Evolutionary conservation across 768 basidiomycete species (phyloP), one percentile per base, ranked within the genome.

Genomic region (Panus rudis): DNA sequence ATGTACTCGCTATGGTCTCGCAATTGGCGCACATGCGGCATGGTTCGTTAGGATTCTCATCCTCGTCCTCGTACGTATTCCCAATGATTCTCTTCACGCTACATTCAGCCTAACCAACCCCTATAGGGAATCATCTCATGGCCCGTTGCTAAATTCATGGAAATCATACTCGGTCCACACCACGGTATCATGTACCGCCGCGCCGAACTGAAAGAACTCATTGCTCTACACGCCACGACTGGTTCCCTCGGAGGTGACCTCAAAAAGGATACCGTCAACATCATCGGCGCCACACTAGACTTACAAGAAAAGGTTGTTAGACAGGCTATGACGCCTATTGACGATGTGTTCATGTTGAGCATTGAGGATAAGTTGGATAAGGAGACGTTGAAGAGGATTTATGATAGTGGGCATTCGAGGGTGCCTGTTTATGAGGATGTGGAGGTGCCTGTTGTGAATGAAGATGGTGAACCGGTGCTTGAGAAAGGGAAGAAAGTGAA

Each of bases 101-200:
- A 3, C 2, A 4, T 17, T 10, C 21, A 7, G 23, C 37, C 25
- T 25, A 24, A 4, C 28, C 10, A 13, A 21, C 35, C 11, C 42
- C 3, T 17, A 27, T 25, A 87, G 84, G 78, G 75, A 8, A 57
- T 85, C 10, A 62, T 90, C 37, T 68, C 85, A 2, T 90, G 85
- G 84, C 88, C 88, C 6, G 77, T 88, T 4, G 84, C 88, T 1
- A 88, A 87, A 54, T 52, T 90, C 1, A 71, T 91, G 25, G 84
- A 89, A 52, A 71, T 77, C 45, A 73, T 74, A 5, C 71, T 92
- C 3, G 89, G 89, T 7, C 62, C 78, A 0, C 85, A 91, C 59
- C 85, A 89, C 55, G 89, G 89, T 35, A 87, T 92, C 56, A 87
- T 92, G 42, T 92, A 91, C 53, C 75, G 88, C 11, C 73, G 87